Evolutionary conservation across 306 rosid genomes (phyloP).

Genomic region (Pterocarpus macrocarpus): DNA sequence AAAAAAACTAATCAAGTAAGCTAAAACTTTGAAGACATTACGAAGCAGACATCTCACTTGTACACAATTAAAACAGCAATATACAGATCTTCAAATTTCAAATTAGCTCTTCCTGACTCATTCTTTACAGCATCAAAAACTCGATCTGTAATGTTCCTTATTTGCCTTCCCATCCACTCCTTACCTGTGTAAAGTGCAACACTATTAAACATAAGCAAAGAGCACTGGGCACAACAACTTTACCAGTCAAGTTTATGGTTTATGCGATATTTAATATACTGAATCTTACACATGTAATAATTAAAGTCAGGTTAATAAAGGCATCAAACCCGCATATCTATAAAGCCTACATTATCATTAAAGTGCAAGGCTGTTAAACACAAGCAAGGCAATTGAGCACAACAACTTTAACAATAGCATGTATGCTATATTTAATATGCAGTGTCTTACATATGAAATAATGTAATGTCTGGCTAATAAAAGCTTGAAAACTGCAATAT

Average conservation of each 20-base stretch:
- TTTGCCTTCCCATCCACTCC: conserved; percentile 67
- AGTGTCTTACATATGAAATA: not conserved
- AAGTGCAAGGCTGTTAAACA: not conserved
- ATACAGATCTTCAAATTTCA: conserved; percentile 83
- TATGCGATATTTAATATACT: not conserved
- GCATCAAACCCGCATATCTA: not conserved
- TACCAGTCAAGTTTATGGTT: not conserved
- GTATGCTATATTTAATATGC: not conserved
- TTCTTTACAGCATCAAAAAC: conserved; percentile 59
- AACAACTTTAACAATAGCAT: not conserved
- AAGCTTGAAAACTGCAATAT: conserved; percentile 9
- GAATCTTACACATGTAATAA: conserved; percentile 2
- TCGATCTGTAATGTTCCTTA: conserved; percentile 70
- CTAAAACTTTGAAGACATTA: not conserved
- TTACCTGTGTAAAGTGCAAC: conserved; percentile 61
- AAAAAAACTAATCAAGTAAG: conserved; percentile 11
- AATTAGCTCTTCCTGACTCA: conserved; percentile 41
- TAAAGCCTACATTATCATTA: not conserved
- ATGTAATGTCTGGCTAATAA: not conserved
- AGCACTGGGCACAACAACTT: not conserved
- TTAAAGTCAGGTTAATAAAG: not conserved
- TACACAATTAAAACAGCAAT: conserved; percentile 84
- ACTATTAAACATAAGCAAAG: conserved; percentile 29
- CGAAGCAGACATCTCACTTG: conserved; percentile 67
- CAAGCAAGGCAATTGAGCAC: not conserved